Conservation (phyloP, 2,329 filamentous ascomycete genomes). For the Colletotrichum salicis region DNA sequence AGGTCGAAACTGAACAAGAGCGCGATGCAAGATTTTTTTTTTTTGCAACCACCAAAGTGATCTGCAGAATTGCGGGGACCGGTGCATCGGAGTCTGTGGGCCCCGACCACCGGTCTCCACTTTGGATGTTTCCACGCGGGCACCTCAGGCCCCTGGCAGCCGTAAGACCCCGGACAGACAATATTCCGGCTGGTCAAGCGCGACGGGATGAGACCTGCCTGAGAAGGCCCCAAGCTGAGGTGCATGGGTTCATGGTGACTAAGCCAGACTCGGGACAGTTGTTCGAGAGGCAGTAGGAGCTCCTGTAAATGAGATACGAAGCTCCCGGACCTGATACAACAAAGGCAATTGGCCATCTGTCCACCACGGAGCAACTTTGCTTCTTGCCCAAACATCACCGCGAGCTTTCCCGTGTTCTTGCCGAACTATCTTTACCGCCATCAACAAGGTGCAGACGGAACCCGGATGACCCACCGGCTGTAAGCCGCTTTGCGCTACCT, state of each 20-base stretch:
- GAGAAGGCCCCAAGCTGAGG: too few species aligned
- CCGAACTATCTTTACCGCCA: not conserved
- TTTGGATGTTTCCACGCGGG: not conserved
- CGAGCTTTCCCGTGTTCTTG: not conserved
- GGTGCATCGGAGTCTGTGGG: slow-evolving; percentile 1
- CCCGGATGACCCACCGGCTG: slow-evolving; percentile 28
- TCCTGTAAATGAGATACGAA: slow-evolving; percentile 15
- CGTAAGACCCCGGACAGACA: not conserved
- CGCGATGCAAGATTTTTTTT: slow-evolving; percentile 29
- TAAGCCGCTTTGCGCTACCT: slow-evolving; percentile 25
- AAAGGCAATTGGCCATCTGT: slow-evolving; percentile 28
- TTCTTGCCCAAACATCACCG: not conserved
- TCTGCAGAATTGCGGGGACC: slow-evolving; percentile 25
- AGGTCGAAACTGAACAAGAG: not conserved
- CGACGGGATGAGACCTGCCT: not conserved
- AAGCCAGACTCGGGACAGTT: slow-evolving; percentile 34
- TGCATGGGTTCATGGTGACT: slow-evolving; percentile 13
- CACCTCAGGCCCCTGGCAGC: not conserved
- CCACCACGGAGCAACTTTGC: slow-evolving; percentile 10
- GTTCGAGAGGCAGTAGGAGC: slow-evolving; percentile 28
- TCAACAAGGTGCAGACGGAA: slow-evolving; percentile 2
- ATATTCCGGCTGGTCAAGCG: slow-evolving; percentile 14
- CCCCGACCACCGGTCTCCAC: not conserved
- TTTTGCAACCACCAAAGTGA: slow-evolving; percentile 19
- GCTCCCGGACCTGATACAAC: slow-evolving; percentile 18